Percentiles rank a stretch among this genome's conserved stretches.
Evolutionary conservation across 2,329 filamentous ascomycete species (phyloP).

Genomic region (Myriangium duriaei): DNA sequence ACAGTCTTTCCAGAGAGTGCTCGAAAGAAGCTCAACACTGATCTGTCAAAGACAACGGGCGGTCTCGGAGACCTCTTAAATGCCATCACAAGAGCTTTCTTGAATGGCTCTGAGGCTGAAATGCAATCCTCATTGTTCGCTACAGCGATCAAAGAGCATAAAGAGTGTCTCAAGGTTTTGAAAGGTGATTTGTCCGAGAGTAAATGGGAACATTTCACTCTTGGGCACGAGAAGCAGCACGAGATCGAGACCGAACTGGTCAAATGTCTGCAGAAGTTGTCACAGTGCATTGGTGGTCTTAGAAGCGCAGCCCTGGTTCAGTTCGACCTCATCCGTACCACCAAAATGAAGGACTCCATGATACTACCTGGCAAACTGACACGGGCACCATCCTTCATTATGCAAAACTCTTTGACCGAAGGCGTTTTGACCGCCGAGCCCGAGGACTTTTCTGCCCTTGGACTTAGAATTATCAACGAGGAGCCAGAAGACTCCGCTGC

Average conservation of each 20-base stretch:
- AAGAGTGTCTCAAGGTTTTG: conserved; percentile 54
- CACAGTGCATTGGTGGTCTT: conserved; percentile 81
- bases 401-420: not conserved
- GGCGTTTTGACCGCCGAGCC: conserved; percentile 3
- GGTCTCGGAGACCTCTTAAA: conserved; percentile 71
- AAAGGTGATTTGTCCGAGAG: conserved; percentile 71
- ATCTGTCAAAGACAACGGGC: conserved; percentile 60
- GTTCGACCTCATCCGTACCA: conserved; percentile 67
- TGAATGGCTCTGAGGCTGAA: conserved; percentile 71
- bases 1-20: conserved; percentile 69
- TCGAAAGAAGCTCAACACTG: conserved; percentile 56
- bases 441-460: conserved; percentile 1
- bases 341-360: conserved; percentile 15
- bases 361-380: conserved; percentile 5
- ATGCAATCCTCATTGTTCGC: conserved; percentile 54
- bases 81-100: conserved; percentile 68
- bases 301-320: conserved; percentile 82
- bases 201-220: conserved; percentile 75
- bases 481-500: conserved; percentile 2
- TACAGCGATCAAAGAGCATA: conserved; percentile 46
- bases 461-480: conserved; percentile 11
- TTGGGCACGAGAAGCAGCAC: conserved; percentile 70
- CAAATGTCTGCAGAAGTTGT: conserved; percentile 70
- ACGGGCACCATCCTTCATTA: conserved; percentile 8
- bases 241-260: conserved; percentile 66